These are phyloP conservation scores for Eimeria tenella DNA, from an alignment of 169 alveolate species.

Conservation along the genomic window DNA sequence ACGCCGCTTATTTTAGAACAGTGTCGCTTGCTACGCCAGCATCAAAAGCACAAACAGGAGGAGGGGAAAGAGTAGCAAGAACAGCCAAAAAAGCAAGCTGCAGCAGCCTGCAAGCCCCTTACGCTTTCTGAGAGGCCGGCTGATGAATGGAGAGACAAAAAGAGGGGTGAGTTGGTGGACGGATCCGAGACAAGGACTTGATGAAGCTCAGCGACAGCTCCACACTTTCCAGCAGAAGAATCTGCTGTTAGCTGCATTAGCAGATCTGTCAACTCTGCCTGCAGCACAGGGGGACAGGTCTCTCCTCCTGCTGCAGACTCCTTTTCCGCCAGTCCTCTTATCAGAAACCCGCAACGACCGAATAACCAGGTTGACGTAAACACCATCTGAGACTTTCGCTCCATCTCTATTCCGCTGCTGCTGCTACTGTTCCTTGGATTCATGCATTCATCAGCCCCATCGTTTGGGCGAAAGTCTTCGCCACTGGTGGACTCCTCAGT, in stretches of 20 bases:
- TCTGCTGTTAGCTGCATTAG: slow-evolving; percentile 66
- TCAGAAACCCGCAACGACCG: slow-evolving; percentile 75
- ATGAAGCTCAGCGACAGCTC: slow-evolving; percentile 71
- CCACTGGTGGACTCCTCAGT: not conserved
- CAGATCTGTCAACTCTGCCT: slow-evolving; percentile 69
- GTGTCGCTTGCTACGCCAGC: not conserved
- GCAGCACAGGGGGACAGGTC: slow-evolving; percentile 55
- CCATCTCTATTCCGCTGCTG: not conserved
- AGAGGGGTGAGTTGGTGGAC: slow-evolving; percentile 73
- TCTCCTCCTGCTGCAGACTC: slow-evolving; percentile 22
- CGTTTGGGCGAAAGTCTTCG: not conserved
- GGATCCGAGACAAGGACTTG: slow-evolving; percentile 76
- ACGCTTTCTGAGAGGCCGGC: slow-evolving; percentile 19
- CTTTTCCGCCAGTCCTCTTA: slow-evolving; percentile 5
- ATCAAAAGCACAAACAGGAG: not conserved
- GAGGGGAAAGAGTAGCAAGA: not conserved
- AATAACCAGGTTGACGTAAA: slow-evolving; percentile 60
- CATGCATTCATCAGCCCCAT: not conserved
- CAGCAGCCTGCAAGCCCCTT: not conserved
- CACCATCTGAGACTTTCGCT: slow-evolving; percentile 8
- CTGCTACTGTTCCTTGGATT: not conserved
- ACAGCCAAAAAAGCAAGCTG: not conserved
- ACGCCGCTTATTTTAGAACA: not conserved
- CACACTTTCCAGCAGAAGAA: slow-evolving; percentile 35
- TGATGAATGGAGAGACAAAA: slow-evolving; percentile 48